Evolutionary conservation across 176 grass and related monocot species (phyloP), one percentile per base, ranked within the genome.

Genomic region (Avena eriantha): DNA sequence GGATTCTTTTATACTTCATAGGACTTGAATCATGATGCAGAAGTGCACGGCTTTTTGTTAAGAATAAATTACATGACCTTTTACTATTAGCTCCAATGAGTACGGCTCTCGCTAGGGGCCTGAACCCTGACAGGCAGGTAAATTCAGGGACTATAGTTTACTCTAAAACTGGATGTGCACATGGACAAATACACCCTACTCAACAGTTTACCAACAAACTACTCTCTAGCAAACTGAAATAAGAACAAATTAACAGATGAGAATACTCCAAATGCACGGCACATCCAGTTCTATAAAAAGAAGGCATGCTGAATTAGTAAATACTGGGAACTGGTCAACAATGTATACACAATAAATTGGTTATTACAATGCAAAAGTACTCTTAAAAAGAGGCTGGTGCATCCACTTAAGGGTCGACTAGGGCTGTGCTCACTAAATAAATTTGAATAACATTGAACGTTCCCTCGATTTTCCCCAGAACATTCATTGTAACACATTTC

Each of bases 211-310:
- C 41, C 24, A 61, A 36, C 18, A 84, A 49, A 75, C 29, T 76
- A 76, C 24, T 49, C 26, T 84, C 56, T 64, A 8, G 35, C 19
- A 84, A 73, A 64, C 26, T 76, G 64, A 76, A 84, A 84, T 23
- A 46, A 15, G 60, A 50, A 76, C 0, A 14, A 34, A 84, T 16
- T 35, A 58, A 26, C 12, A 63, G 1, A 80, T 23, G 22, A 29
- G 0, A 39, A 11, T 78, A 41, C 12, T 64, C 45, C 24, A 49
- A 43, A 75, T 48, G 24, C 65, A 82, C 0, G 23, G 15, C 8
- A 19, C 22, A 19, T 31, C 60, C 47, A 54, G 0, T 54, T 54
- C 16, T 54, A 18, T 54, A 54, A 18, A 54, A 17, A 54, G 51
- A 54, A 18, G 51, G 51, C 16, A 54, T 54, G 51, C 51, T 54